Evolutionary conservation across 768 basidiomycete species (phyloP), one percentile per base, ranked within the genome.

Genomic region (Tremella fuciformis): DNA sequence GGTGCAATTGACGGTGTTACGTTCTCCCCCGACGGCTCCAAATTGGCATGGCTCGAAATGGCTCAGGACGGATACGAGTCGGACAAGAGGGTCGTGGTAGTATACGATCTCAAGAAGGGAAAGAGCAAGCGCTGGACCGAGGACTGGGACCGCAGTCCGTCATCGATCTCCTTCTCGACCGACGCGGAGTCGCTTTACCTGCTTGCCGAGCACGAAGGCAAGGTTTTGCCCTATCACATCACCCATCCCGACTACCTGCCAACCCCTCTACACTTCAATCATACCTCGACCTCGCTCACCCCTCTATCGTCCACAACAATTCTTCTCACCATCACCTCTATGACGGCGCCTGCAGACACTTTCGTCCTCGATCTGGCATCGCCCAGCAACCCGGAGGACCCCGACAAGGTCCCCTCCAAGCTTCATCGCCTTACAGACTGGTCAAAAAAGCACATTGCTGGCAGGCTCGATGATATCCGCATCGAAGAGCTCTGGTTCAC

Each of bases 51-150:
- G 93, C 78, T 89, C 39, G 88, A 97, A 75, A 82, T 92, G 61
- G 85, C 86, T 52, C 75, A 87, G 70, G 91, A 97, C 66, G 92
- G 93, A 1, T 87, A 92, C 65, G 93, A 97, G 77, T 82, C 87
- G 52, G 93, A 94, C 77, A 83, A 87, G 85, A 73, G 77, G 47
- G 59, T 71, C 72, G 81, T 92, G 48, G 84, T 91, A 42, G 82
- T 91, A 8, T 89, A 86, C 67, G 89, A 93, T 69, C 78, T 94
- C 15, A 80, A 87, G 13, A 81, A 85, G 25, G 88, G 82, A 69
- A 88, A 86, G 0, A 54, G 51, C 16, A 59, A n/a, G 8, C 38
- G 55, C 9, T 78, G 91, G 52, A 89, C 89, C 0, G 85, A 89
- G 66, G 70, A 81, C 39, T 98, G 92, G 93, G 91, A 96, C 73